Conservation (phyloP, 1,284 basidiomycete genomes). For the Moniliella sp. region DNA sequence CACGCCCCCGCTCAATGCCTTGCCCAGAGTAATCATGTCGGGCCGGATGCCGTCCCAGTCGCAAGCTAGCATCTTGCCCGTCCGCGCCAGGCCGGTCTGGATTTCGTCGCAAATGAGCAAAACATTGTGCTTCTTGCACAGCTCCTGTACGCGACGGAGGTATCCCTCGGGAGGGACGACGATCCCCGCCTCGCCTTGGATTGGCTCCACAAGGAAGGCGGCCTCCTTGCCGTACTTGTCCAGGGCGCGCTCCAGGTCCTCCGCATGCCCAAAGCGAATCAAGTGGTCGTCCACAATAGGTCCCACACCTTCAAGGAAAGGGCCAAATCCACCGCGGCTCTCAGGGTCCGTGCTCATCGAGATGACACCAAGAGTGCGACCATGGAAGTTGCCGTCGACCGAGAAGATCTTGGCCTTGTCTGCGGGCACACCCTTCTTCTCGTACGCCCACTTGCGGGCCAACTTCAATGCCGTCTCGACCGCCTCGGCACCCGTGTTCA, state of each 20-base stretch:
- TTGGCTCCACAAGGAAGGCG: slow-evolving; percentile 85
- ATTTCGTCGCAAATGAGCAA: slow-evolving; percentile 92
- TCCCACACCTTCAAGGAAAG: slow-evolving; percentile 66
- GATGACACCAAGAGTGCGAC: slow-evolving; percentile 71
- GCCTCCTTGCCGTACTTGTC: slow-evolving; percentile 64
- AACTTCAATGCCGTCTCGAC: slow-evolving; percentile 59
- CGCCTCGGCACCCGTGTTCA: slow-evolving; percentile 97
- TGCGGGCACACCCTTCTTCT: slow-evolving; percentile 54
- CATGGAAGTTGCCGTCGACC: slow-evolving; percentile 82
- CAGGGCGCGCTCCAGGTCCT: slow-evolving; percentile 61
- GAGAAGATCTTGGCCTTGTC: slow-evolving; percentile 71
- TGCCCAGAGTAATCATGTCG: slow-evolving; percentile 78
- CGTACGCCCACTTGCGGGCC: slow-evolving; percentile 33
- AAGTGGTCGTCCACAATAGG: slow-evolving; percentile 35
- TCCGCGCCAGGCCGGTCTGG: slow-evolving; percentile 45
- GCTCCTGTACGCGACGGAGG: slow-evolving; percentile 50
- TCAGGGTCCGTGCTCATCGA: slow-evolving; percentile 92
- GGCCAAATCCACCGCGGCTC: slow-evolving; percentile 65
- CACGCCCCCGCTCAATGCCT: slow-evolving; percentile 84
- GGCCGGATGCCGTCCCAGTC: slow-evolving; percentile 64
- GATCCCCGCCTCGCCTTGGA: slow-evolving; percentile 93
- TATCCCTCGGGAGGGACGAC: slow-evolving; percentile 80
- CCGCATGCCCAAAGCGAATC: slow-evolving; percentile 33
- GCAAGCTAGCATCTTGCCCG: slow-evolving; percentile 40
- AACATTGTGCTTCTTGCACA: slow-evolving; percentile 84